These are phyloP conservation scores for Fonsecaea monophora DNA, from an alignment of 2,329 filamentous ascomycete genomes.

Conservation along the genomic window DNA sequence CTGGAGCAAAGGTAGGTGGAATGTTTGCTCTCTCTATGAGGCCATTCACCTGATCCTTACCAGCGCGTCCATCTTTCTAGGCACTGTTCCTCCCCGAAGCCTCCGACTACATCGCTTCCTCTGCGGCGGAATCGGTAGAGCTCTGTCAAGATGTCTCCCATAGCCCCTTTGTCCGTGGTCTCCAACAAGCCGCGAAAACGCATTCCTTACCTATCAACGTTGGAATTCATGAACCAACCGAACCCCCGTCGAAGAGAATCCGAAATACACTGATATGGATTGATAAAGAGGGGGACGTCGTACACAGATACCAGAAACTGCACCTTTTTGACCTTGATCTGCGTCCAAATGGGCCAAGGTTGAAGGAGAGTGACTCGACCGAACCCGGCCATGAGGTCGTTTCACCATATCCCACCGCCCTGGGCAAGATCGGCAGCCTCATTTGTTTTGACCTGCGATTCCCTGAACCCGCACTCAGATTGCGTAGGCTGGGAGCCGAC, in stretches of 20 bases:
- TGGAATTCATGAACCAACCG: constrained; percentile 79
- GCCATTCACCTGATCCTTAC: constrained; percentile 30
- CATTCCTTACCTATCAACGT: constrained; percentile 77
- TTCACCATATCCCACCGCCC: constrained; percentile 72
- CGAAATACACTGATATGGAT: constrained; percentile 74
- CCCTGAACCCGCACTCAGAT: constrained; percentile 72
- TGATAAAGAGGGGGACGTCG: constrained; percentile 63
- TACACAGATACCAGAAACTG: constrained; percentile 79
- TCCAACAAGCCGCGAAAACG: constrained; percentile 70
- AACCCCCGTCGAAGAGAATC: constrained; percentile 58
- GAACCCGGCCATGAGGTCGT: constrained; percentile 69
- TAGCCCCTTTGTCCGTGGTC: constrained; percentile 77
- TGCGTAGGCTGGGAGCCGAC: constrained; percentile 72
- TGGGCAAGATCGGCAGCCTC: constrained; percentile 77
- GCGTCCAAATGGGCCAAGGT: constrained; percentile 54
- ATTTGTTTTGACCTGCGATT: constrained; percentile 95
- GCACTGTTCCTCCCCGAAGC: constrained; percentile 92
- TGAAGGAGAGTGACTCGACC: constrained; percentile 71
- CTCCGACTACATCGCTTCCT: constrained; percentile 81
- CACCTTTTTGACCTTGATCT: constrained; percentile 83
- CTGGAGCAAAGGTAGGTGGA: constrained; percentile 73
- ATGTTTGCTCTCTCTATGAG: constrained; percentile 13
- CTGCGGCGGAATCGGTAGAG: constrained; percentile 69
- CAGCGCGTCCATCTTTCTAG: constrained; percentile 47
- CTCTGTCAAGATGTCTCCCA: constrained; percentile 71